A percentile compares a stretch with the other conserved stretches of the same genome.
phyloP scores from a whole-genome alignment of 257 asterid genomes.

The Solanum gandarillasii region DNA sequence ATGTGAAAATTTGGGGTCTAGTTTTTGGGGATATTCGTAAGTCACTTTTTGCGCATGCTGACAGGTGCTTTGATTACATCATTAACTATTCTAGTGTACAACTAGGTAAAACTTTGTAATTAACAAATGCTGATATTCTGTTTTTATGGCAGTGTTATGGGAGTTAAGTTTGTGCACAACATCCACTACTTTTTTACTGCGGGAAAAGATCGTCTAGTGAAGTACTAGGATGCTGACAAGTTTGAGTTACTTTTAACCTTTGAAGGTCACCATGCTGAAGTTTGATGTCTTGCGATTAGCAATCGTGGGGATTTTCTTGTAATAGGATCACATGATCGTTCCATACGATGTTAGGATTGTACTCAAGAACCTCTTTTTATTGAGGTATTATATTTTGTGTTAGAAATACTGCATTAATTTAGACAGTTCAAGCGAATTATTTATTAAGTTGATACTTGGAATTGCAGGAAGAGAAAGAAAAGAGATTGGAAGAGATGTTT shows the following conservation, averaged over 20 bases:
- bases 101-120: not conserved
- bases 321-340: slow-evolving; percentile 91
- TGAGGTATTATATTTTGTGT: slow-evolving; percentile 38
- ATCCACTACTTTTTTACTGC: slow-evolving; percentile 84
- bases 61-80: slow-evolving; percentile 31
- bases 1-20: slow-evolving; percentile 90
- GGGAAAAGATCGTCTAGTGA: slow-evolving; percentile 81
- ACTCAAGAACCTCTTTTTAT: slow-evolving; percentile 80
- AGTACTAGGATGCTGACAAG: slow-evolving; percentile 96
- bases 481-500: slow-evolving; percentile 84
- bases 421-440: not conserved
- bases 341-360: slow-evolving; percentile 95
- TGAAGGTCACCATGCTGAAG: slow-evolving; percentile 80
- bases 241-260: slow-evolving; percentile 90
- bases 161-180: slow-evolving; percentile 68
- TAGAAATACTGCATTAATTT: not conserved
- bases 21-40: slow-evolving; percentile 83
- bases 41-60: slow-evolving; percentile 84
- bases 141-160: slow-evolving; percentile 60
- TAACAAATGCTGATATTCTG: slow-evolving; percentile 1
- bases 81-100: not conserved
- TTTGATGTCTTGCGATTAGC: slow-evolving; percentile 85
- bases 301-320: slow-evolving; percentile 78
- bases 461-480: slow-evolving; percentile 89
- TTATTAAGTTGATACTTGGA: not conserved